Percentiles rank a stretch among this genome's conserved stretches.
phyloP scores from a whole-genome alignment of 768 basidiomycete genomes.

The Boletus sensibilis region DNA sequence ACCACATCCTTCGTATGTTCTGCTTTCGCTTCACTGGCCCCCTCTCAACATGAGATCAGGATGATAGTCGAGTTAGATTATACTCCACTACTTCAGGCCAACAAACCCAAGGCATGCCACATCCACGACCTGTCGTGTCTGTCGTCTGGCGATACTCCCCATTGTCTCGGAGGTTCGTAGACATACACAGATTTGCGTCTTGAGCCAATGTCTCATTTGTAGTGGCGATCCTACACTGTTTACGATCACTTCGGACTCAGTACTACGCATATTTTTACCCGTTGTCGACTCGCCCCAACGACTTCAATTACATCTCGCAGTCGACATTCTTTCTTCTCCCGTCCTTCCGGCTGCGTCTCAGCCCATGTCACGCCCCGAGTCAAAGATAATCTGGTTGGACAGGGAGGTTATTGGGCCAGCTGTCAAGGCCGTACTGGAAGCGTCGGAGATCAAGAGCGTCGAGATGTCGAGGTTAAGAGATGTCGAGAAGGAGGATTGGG shows the following conservation, averaged over 20 bases:
- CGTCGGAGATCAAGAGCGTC: constrained; percentile 7
- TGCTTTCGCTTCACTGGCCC: neutral
- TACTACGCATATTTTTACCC: constrained; percentile 81
- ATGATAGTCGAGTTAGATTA: constrained; percentile 57
- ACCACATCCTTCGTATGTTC: constrained; percentile 55
- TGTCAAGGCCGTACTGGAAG: constrained; percentile 44
- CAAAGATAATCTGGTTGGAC: constrained; percentile 70
- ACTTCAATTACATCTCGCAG: constrained; percentile 78
- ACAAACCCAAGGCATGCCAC: constrained; percentile 64
- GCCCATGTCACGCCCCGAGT: constrained; percentile 30
- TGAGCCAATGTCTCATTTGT: constrained; percentile 6
- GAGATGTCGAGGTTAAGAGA: constrained; percentile 50
- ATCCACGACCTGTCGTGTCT: constrained; percentile 71
- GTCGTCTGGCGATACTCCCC: constrained; percentile 73
- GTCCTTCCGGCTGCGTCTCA: constrained; percentile 39
- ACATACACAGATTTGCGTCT: neutral
- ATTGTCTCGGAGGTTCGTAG: constrained; percentile 59
- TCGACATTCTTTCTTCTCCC: constrained; percentile 69
- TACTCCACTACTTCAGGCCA: constrained; percentile 73
- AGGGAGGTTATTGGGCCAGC: constrained; percentile 53
- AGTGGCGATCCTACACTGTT: constrained; percentile 80
- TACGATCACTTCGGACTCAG: constrained; percentile 80
- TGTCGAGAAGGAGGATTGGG: constrained; percentile 71
- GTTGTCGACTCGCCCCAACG: constrained; percentile 83
- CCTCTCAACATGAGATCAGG: constrained; percentile 37